Evolutionary conservation across 345 rosid species (phyloP).

Genomic region (Garcia nutans): DNA sequence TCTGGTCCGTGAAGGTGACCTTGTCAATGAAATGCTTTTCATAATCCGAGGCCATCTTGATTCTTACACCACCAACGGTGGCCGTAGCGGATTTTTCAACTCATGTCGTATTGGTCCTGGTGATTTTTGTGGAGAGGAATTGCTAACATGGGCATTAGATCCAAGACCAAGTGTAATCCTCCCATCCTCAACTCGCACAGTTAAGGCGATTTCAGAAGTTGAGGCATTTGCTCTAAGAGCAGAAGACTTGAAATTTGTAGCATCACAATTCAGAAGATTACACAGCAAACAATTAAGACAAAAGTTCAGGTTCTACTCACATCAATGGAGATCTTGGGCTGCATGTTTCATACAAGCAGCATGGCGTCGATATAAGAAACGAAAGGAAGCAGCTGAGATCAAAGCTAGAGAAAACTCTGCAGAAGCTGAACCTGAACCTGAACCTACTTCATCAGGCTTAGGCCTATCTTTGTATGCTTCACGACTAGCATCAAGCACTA

Average conservation of each 20-base stretch:
- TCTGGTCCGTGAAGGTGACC: conserved; percentile 89
- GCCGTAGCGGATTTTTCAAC: conserved; percentile 79
- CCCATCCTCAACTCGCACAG: conserved; percentile 80
- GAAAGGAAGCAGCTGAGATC: conserved; percentile 52
- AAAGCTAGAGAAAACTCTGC: conserved; percentile 42
- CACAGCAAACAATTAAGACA: conserved; percentile 84
- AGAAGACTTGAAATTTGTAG: conserved; percentile 80
- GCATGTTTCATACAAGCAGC: conserved; percentile 83
- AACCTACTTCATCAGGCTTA: conserved; percentile 12
- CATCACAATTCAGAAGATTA: conserved; percentile 68
- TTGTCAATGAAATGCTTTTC: conserved; percentile 85
- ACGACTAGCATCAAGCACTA: conserved; percentile 39
- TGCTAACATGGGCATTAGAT: conserved; percentile 85
- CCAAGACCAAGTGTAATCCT: conserved; percentile 62
- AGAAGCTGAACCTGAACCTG: conserved; percentile 27
- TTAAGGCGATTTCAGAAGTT: conserved; percentile 72
- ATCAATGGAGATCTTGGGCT: conserved; percentile 93
- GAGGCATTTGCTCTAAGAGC: conserved; percentile 82
- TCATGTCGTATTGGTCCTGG: conserved; percentile 79
- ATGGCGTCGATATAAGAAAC: conserved; percentile 67
- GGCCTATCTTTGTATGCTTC: conserved; percentile 33
- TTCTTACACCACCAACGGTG: conserved; percentile 93
- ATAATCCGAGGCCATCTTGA: conserved; percentile 82
- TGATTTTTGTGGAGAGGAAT: conserved; percentile 86
- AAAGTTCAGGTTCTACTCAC: conserved; percentile 78